A percentile compares a stretch with the other conserved stretches of the same genome.
phyloP scores from a whole-genome alignment of 2,329 filamentous ascomycete genomes.

The Intubia oerlemansii region DNA sequence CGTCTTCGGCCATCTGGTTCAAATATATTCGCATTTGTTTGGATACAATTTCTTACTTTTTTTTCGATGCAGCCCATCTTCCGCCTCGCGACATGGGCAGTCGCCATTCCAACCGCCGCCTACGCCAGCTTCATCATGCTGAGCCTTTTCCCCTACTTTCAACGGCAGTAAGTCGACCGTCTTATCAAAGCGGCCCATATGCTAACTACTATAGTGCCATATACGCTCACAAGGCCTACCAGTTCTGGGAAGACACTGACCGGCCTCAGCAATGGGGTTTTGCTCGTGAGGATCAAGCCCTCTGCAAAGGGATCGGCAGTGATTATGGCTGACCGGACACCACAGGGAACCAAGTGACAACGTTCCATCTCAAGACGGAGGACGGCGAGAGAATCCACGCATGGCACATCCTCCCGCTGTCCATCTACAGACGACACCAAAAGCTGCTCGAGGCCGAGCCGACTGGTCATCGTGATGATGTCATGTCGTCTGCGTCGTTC shows the following conservation, averaged over 20 bases:
- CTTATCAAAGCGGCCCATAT: too few species aligned
- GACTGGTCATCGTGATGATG: slow-evolving; percentile 26
- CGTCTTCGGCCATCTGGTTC: too few species aligned
- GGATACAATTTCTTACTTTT: too few species aligned
- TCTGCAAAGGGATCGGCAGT: too few species aligned
- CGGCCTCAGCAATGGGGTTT: slow-evolving; percentile 72
- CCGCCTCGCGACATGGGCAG: slow-evolving; percentile 24
- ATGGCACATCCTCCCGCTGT: slow-evolving; percentile 75
- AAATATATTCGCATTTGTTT: too few species aligned
- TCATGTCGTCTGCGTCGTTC: slow-evolving; percentile 36
- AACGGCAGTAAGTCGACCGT: slow-evolving; percentile 47
- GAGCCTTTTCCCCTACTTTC: slow-evolving; percentile 47
- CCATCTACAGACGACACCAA: slow-evolving; percentile 55
- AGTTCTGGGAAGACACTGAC: slow-evolving; percentile 50
- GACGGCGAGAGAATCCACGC: slow-evolving; percentile 65
- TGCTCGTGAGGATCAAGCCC: slow-evolving; percentile 55
- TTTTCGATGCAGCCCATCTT: too few species aligned
- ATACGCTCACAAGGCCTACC: slow-evolving; percentile 62
- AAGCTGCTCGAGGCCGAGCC: slow-evolving; percentile 30
- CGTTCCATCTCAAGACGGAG: slow-evolving; percentile 54
- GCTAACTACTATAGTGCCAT: slow-evolving; percentile 35
- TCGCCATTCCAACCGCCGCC: slow-evolving; percentile 16
- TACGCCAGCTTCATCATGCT: slow-evolving; percentile 12
- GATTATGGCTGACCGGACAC: too few species aligned
- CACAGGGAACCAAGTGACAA: slow-evolving; percentile 66